These are phyloP conservation scores for Rubus idaeus DNA, from an alignment of 306 rosid genomes.

Conservation along the genomic window DNA sequence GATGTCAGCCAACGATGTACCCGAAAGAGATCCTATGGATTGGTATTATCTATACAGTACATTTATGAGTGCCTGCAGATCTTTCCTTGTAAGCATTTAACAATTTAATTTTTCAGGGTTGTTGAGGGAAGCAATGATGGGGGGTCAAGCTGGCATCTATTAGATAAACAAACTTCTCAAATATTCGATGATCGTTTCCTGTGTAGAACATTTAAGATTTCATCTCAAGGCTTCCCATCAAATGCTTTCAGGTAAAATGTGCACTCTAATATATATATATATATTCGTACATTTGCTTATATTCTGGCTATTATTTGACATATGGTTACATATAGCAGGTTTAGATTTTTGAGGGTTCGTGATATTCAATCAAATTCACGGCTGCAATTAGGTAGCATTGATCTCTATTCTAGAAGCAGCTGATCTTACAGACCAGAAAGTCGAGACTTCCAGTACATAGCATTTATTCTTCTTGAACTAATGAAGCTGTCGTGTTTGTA, in stretches of 20 bases:
- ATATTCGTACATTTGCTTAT: neutral
- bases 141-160: slow-evolving; percentile 65
- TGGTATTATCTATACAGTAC: slow-evolving; percentile 45
- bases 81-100: neutral
- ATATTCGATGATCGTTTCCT: slow-evolving; percentile 65
- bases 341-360: slow-evolving; percentile 66
- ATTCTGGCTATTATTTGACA: slow-evolving; percentile 1
- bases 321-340: slow-evolving; percentile 43
- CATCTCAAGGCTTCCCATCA: slow-evolving; percentile 40
- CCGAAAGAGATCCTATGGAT: slow-evolving; percentile 97
- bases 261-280: neutral
- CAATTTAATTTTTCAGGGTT: slow-evolving; percentile 48
- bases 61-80: neutral
- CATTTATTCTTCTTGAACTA: neutral
- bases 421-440: neutral
- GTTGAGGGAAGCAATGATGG: slow-evolving; percentile 82
- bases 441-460: neutral
- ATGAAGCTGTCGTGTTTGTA: neutral
- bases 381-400: slow-evolving; percentile 85
- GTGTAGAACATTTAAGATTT: slow-evolving; percentile 51
- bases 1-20: slow-evolving; percentile 93
- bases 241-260: slow-evolving; percentile 61
- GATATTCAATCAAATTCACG: slow-evolving; percentile 59
- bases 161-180: slow-evolving; percentile 70
- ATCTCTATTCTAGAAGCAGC: slow-evolving; percentile 52